Evolutionary conservation across 768 basidiomycete species (phyloP), one percentile per base, ranked within the genome.

Genomic region (Paxillus rubicundulus): DNA sequence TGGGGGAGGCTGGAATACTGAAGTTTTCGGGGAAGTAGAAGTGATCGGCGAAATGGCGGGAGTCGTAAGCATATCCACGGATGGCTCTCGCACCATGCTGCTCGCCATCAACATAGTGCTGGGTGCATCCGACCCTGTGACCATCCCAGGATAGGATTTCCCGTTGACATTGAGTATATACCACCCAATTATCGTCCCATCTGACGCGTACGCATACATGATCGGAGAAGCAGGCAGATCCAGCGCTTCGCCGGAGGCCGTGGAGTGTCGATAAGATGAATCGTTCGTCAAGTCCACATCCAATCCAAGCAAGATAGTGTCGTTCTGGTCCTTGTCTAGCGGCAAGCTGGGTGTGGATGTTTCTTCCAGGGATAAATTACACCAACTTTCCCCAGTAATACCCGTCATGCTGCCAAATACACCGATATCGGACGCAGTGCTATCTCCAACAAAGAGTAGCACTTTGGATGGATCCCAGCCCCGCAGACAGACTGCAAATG

Each of bases 141-240:
- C 62, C 77, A 89, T 81, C 27, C 81, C 81, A 38, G 75, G 70
- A 61, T 89, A 91, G 8, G 77, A 71, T 16, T 58, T 66, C 1
- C 74, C 76, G 38, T 77, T 78, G 8, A 74, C 71, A 61, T 86
- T 81, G 34, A 87, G 79, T 18, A 87, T 62, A 63, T 83, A 74
- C 88, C 89, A 92, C 4, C 76, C 89, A 44, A 83, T 78, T 20
- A 92, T 49, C 0, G 88, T 87, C 17, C 89, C 89, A 61, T 92
- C 89, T 49, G 84, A 89, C 10, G 87, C 76, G 66, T 88, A 91
- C 3, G 81, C 84, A 64, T 83, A 90, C 68, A 90, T 70, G 50
- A 89, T 74, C 0, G 89, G 89, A 12, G 76, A 75, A 9, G 79
- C 71, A 10, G 80, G 77, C 2, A 77, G 54, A 12, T 74, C 73